Evolutionary conservation across 306 rosid genomes (phyloP).

Genomic region (Ormosia emarginata): DNA sequence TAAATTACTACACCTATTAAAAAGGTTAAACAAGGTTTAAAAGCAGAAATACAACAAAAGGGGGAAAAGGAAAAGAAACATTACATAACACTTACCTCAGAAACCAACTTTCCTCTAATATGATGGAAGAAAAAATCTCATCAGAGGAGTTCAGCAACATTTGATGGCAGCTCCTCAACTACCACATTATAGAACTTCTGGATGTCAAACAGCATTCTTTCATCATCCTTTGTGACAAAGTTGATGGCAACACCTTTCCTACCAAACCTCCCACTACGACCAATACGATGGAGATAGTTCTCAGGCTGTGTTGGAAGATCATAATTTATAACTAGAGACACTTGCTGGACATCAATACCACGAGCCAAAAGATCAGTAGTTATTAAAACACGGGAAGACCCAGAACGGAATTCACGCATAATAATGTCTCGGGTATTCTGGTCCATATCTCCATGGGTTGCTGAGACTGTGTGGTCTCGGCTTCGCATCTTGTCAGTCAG

Average conservation of each 20-base stretch:
- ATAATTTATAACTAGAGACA: constrained; percentile 74
- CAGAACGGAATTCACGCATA: constrained; percentile 84
- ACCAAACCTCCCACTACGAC: constrained; percentile 84
- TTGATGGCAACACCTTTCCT: constrained; percentile 89
- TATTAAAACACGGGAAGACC: constrained; percentile 73
- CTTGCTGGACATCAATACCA: constrained; percentile 89
- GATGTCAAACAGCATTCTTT: constrained; percentile 73
- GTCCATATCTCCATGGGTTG: constrained; percentile 92
- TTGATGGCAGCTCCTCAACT: constrained; percentile 78
- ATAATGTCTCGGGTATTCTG: constrained; percentile 81
- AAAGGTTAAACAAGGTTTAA: constrained; percentile 26
- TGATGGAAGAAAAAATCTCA: constrained; percentile 35
- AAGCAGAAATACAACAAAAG: constrained; percentile 35
- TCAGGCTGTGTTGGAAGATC: constrained; percentile 90
- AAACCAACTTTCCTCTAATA: constrained; percentile 33
- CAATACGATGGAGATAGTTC: constrained; percentile 84
- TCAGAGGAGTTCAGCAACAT: constrained; percentile 80
- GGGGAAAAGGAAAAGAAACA: constrained; percentile 20
- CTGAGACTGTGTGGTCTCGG: constrained; percentile 84
- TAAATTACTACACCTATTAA: constrained; percentile 43
- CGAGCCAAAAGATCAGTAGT: constrained; percentile 85
- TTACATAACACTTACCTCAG: constrained; percentile 43
- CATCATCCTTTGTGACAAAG: constrained; percentile 68
- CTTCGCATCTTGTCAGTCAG: constrained; percentile 82
- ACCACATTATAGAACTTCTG: constrained; percentile 78